Evolutionary conservation across 768 basidiomycete genomes (phyloP).

Genomic region (Chlorophyllum brunneum): DNA sequence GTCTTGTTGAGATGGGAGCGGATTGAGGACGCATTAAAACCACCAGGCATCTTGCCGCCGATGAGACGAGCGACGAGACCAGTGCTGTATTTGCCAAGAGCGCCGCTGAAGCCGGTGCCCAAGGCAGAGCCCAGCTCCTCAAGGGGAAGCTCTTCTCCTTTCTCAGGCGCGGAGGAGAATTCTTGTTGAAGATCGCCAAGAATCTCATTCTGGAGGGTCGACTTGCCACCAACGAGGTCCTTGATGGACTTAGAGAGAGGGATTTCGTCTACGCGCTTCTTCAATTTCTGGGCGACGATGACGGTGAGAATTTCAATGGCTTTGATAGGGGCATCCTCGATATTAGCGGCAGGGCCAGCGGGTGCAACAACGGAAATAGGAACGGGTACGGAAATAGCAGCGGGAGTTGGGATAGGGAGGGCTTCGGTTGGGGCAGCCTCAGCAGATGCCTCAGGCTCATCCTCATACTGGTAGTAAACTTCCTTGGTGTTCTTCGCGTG

Average conservation of each 20-base stretch:
- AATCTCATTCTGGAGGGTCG: slow-evolving; percentile 98
- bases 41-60: slow-evolving; percentile 97
- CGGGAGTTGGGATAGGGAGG: slow-evolving; percentile 29
- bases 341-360: slow-evolving; percentile 60
- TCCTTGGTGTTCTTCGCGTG: slow-evolving; percentile 95
- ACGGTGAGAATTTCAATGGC: slow-evolving; percentile 82
- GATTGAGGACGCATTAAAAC: slow-evolving; percentile 92
- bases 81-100: slow-evolving; percentile 89
- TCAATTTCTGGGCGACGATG: slow-evolving; percentile 96
- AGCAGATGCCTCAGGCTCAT: slow-evolving; percentile 52
- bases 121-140: slow-evolving; percentile 92
- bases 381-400: slow-evolving; percentile 37
- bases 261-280: slow-evolving; percentile 89
- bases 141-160: slow-evolving; percentile 94
- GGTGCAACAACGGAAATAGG: slow-evolving; percentile 39
- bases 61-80: slow-evolving; percentile 89
- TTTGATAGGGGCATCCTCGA: slow-evolving; percentile 91
- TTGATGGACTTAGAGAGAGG: slow-evolving; percentile 94
- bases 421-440: slow-evolving; percentile 26
- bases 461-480: slow-evolving; percentile 97
- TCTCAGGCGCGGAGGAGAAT: slow-evolving; percentile 93
- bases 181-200: slow-evolving; percentile 95
- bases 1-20: slow-evolving; percentile 86
- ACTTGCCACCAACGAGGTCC: slow-evolving; percentile 97
- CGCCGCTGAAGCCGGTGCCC: slow-evolving; percentile 75